Evolutionary conservation across 805 yeast genomes (phyloP).

Genomic region (Saccharomyces paradoxus): DNA sequence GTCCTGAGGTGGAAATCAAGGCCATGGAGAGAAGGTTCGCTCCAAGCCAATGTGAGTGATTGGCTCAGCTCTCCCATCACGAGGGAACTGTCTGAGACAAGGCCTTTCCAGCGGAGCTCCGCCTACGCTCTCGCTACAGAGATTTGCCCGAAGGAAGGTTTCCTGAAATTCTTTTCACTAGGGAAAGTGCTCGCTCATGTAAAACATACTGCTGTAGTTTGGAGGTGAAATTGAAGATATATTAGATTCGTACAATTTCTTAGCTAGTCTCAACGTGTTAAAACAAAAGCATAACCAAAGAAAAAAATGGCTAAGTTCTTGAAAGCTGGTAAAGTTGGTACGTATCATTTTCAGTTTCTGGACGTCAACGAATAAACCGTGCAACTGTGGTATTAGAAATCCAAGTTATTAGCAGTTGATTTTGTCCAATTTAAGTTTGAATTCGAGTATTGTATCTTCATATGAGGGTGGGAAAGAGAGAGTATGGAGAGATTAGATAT

Average conservation of each 20-base stretch:
- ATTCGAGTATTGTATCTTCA: background rate
- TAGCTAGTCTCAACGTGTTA: conserved; percentile 1
- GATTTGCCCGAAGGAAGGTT: background rate
- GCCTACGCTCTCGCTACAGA: background rate
- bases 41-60: background rate
- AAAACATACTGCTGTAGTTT: background rate
- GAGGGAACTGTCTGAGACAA: background rate
- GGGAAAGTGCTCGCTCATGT: background rate
- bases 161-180: background rate
- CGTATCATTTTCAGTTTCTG: conserved; percentile 17
- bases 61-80: background rate
- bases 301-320: conserved; percentile 93
- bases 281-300: conserved; percentile 21
- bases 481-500: background rate
- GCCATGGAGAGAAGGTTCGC: background rate
- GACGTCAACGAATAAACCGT: background rate
- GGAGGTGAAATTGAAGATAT: background rate
- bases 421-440: background rate
- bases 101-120: background rate
- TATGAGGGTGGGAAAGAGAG: background rate
- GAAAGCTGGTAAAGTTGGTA: conserved; percentile 97
- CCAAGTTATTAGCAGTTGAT: background rate
- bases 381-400: background rate
- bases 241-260: background rate
- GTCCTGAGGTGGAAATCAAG: background rate